A percentile compares a stretch with the other conserved stretches of the same genome.
phyloP scores from a whole-genome alignment of 192 early-diverging fungal genomes.

The Coemansia guatemalensis region DNA sequence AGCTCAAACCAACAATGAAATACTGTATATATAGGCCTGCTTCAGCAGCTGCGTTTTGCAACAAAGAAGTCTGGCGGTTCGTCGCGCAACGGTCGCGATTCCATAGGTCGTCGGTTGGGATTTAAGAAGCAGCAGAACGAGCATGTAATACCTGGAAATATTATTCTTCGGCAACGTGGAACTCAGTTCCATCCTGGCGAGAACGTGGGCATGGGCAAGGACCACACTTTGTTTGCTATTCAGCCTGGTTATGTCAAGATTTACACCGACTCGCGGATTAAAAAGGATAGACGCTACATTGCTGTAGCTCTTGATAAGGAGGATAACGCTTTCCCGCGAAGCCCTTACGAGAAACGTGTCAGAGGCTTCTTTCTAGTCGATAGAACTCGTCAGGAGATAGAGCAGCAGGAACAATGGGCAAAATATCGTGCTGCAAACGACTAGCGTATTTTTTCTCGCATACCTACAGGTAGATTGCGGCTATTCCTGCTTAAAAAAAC shows the following conservation, averaged over 20 bases:
- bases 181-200: conserved; percentile 78
- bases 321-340: conserved; percentile 60
- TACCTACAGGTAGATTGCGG: not conserved
- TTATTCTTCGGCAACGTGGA: conserved; percentile 79
- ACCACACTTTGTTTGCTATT: conserved; percentile 74
- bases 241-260: conserved; percentile 74
- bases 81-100: conserved; percentile 76
- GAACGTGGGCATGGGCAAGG: conserved; percentile 76
- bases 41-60: conserved; percentile 70
- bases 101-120: conserved; percentile 73
- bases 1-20: not conserved
- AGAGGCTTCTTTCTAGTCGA: conserved; percentile 72
- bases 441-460: not conserved
- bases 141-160: conserved; percentile 72
- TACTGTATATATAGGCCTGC: conserved; percentile 6
- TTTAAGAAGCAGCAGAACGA: conserved; percentile 71
- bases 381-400: conserved; percentile 17
- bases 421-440: conserved; percentile 29
- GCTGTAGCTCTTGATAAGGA: conserved; percentile 65
- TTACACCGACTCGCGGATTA: conserved; percentile 64
- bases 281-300: conserved; percentile 63
- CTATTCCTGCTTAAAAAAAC: not conserved
- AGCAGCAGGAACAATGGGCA: conserved; percentile 40
- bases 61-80: conserved; percentile 77
- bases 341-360: conserved; percentile 60